Conservation (phyloP, 2,329 filamentous ascomycete species). For the Penicillium sp. region DNA sequence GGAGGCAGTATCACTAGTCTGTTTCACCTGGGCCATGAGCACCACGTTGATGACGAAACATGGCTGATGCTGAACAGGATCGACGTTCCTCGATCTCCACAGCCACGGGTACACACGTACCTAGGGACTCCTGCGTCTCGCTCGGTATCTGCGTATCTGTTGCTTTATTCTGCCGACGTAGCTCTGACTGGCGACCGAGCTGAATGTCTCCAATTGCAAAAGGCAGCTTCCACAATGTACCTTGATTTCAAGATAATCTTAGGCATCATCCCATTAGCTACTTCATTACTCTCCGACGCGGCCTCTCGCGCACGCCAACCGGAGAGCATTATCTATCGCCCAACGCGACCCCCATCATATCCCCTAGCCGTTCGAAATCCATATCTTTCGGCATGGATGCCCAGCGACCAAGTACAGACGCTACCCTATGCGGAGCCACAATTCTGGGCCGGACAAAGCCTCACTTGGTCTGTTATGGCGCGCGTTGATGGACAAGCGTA, state of each 20-base stretch:
- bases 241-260: conserved; percentile 23
- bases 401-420: conserved; percentile 42
- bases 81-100: conserved; percentile 4
- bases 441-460: conserved; percentile 50
- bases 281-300: conserved; percentile 23
- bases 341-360: conserved; percentile 48
- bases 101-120: neutral
- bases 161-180: neutral
- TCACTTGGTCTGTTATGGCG: conserved; percentile 50
- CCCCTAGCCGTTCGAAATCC: conserved; percentile 51
- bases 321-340: conserved; percentile 26
- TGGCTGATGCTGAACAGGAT: conserved; percentile 8
- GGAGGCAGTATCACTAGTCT: neutral
- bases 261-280: conserved; percentile 30
- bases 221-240: conserved; percentile 13
- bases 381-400: conserved; percentile 52
- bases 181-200: too few relatives aligned
- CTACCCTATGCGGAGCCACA: conserved; percentile 46
- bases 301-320: conserved; percentile 14
- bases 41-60: conserved; percentile 12
- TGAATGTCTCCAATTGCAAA: neutral
- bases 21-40: neutral
- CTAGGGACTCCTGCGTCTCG: neutral
- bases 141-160: neutral
- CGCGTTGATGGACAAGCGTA: conserved; percentile 48